Base-by-base conservation (phyloP, 1,284 basidiomycete genomes). In the Thecaphora frezii region DNA sequence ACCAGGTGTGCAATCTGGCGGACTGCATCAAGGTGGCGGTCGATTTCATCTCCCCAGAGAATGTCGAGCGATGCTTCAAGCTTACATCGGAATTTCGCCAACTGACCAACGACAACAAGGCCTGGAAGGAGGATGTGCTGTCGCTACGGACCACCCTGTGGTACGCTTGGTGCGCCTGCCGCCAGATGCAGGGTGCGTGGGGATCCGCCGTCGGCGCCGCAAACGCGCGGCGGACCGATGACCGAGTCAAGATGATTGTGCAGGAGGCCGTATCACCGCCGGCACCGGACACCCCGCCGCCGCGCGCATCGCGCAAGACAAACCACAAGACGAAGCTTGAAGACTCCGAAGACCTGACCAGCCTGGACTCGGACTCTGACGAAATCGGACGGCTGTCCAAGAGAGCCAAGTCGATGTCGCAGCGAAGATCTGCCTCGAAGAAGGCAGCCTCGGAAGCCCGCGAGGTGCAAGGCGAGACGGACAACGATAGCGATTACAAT, bases 11-110 rank as follows among this genome's bases (percentile, higher is more conserved):
- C 73, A 93, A 93, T 73, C 81, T 93, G 30, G 84, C 90, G 13
- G 91, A 96, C 78, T 94, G 90, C 77, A 88, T 97, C 82, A 97
- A 97, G 82, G 89, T 96, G 44, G 93, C 93, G n/a, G 85, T 90
- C 65, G 93, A 97, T 81, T 97, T 93, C 81, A 91, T 97, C 63
- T 91, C 89, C 81, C 88, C 91, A 16, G 90, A 97, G 81, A 96
- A 94, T 75, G 87, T 96, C 36, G 83, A 82, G 49, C 84, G 90
- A 22, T 94, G 91, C 80, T 90, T 90, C 79, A 83, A 84, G 78
- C 83, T 96, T 49, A 91, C 90, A 49, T 83, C 84, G 60, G 93
- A 97, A 81, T 97, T 96, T 81, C 85, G 92, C 54, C 86, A 86
- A 74, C 88, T 93, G 81, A 93, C 94, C 73, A 87, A 88, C 74